A percentile compares a stretch with the other conserved stretches of the same genome.
Conservation (phyloP, 2,329 filamentous ascomycete genomes). For the Mollisiaceae sp. region DNA sequence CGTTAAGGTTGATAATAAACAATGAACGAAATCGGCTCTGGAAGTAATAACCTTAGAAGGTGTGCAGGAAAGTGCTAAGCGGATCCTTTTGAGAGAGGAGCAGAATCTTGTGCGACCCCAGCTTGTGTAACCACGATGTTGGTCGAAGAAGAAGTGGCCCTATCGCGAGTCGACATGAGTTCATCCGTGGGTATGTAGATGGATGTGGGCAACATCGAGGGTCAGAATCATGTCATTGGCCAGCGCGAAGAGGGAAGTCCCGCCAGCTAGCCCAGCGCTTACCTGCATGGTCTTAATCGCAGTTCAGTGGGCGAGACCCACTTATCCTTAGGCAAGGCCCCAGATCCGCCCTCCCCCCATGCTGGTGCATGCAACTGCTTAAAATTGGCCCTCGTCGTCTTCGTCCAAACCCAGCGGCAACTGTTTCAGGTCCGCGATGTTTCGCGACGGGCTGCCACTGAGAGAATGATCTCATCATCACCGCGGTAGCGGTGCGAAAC, state of each 20-base stretch:
- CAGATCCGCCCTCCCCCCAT: neutral
- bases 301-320: neutral
- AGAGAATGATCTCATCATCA: neutral
- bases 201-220: neutral
- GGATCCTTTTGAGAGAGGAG: neutral
- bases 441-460: neutral
- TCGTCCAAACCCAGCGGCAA: conserved; percentile 6
- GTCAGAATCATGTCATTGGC: neutral
- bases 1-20: neutral
- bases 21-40: neutral
- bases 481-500: neutral
- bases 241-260: neutral
- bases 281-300: no score
- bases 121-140: neutral
- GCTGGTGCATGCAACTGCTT: neutral
- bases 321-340: neutral
- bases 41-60: neutral
- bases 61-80: neutral
- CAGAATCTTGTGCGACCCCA: neutral
- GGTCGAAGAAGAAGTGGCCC: neutral
- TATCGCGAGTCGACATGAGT: neutral
- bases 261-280: neutral
- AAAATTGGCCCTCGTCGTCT: neutral
- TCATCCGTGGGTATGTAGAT: neutral
- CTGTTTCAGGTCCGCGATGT: neutral